Conservation (phyloP, 106 monocot genomes). For the Xerophyta viscosa region DNA sequence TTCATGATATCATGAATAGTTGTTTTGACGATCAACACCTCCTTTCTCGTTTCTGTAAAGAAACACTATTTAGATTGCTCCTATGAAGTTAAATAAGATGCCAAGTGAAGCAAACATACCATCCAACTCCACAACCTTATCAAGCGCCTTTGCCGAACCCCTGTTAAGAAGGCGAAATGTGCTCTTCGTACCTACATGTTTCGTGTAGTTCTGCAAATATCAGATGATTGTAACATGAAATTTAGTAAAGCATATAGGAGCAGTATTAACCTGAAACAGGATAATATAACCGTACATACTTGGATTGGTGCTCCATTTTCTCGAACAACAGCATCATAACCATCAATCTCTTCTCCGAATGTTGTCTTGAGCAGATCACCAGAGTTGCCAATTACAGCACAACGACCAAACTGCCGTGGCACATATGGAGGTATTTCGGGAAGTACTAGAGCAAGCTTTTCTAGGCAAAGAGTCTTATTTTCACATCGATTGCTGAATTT, state of each 20-base stretch:
- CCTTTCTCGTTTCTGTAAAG: slow-evolving; percentile 45
- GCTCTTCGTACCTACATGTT: slow-evolving; percentile 82
- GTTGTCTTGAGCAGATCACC: slow-evolving; percentile 97
- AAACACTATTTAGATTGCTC: slow-evolving; percentile 21
- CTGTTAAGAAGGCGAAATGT: slow-evolving; percentile 97
- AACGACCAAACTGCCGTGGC: slow-evolving; percentile 75
- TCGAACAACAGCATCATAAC: slow-evolving; percentile 89
- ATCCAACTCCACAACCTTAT: slow-evolving; percentile 97
- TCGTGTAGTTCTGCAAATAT: slow-evolving; percentile 68
- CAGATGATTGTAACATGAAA: neutral
- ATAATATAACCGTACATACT: slow-evolving; percentile 23
- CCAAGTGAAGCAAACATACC: slow-evolving; percentile 44
- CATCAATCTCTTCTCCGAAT: slow-evolving; percentile 95
- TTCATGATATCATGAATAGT: slow-evolving; percentile 99
- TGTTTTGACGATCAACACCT: slow-evolving; percentile 83
- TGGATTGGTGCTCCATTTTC: slow-evolving; percentile 98
- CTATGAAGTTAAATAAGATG: too few relatives aligned
- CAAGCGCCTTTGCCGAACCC: slow-evolving; percentile 99
- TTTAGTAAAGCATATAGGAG: neutral
- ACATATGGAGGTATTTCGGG: slow-evolving; percentile 72
- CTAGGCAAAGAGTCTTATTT: slow-evolving; percentile 81
- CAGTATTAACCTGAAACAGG: slow-evolving; percentile 1
- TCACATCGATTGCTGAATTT: slow-evolving; percentile 57
- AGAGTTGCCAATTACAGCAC: slow-evolving; percentile 98
- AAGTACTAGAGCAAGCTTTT: slow-evolving; percentile 84